Evolutionary conservation across 2,329 filamentous ascomycete genomes (phyloP).

Genomic region (Phoma sp.): DNA sequence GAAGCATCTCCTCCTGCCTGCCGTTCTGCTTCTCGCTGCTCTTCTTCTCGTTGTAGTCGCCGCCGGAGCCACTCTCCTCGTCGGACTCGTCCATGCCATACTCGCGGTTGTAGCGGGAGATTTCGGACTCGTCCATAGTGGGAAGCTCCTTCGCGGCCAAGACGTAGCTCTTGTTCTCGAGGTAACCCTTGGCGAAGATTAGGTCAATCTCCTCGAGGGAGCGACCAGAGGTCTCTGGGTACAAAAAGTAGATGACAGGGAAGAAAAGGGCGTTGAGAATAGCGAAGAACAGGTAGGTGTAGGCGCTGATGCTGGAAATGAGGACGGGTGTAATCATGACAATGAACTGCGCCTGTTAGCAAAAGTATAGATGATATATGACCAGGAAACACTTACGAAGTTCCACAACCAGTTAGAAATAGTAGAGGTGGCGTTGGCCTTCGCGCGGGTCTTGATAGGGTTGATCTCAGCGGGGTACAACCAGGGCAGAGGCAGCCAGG

Average conservation of each 20-base stretch:
- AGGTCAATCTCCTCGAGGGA: constrained; percentile 61
- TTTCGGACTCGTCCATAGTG: constrained; percentile 41
- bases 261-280: constrained; percentile 60
- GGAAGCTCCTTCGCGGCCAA: constrained; percentile 47
- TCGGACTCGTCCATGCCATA: constrained; percentile 42
- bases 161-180: constrained; percentile 48
- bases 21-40: constrained; percentile 16
- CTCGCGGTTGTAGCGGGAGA: constrained; percentile 42
- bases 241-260: constrained; percentile 62
- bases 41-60: constrained; percentile 34
- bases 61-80: constrained; percentile 40
- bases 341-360: constrained; percentile 25
- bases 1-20: constrained; percentile 29
- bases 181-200: constrained; percentile 53
- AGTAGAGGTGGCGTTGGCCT: constrained; percentile 62
- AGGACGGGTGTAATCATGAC: constrained; percentile 54
- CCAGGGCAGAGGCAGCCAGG: constrained; percentile 70
- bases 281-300: constrained; percentile 57
- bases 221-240: constrained; percentile 61
- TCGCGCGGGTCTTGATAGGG: constrained; percentile 62
- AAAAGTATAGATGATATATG: too few relatives aligned
- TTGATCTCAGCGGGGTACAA: constrained; percentile 60
- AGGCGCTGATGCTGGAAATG: constrained; percentile 47
- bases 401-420: constrained; percentile 64
- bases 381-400: constrained; percentile 24